These are phyloP conservation scores for Lachnellula occidentalis DNA, from an alignment of 2,329 filamentous ascomycete species.

Conservation along the genomic window DNA sequence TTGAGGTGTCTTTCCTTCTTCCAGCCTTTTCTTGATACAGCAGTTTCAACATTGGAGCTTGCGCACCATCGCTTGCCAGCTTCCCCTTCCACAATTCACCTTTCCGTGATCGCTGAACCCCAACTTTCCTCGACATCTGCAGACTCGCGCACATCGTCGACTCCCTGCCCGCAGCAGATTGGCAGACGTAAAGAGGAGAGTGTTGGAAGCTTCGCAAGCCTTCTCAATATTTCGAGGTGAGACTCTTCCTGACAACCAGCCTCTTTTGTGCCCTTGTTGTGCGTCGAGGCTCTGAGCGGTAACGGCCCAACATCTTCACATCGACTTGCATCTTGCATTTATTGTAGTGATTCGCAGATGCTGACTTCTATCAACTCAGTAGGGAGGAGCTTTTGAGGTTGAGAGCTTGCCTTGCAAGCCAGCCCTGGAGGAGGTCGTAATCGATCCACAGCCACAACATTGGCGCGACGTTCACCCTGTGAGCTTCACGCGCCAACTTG, in stretches of 20 bases:
- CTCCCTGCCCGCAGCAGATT: conserved; percentile 7
- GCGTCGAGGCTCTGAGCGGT: conserved; percentile 22
- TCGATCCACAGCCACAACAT: conserved; percentile 13
- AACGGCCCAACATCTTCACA: conserved; percentile 6
- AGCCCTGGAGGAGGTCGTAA: conserved; percentile 13
- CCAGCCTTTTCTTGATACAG: conserved; percentile 19
- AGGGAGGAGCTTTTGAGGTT: conserved; percentile 17
- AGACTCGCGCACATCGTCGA: conserved; percentile 11
- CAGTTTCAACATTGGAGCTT: conserved; percentile 20
- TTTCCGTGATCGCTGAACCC: conserved; percentile 5
- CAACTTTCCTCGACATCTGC: conserved; percentile 2
- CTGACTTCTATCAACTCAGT: conserved; percentile 17
- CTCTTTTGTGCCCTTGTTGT: conserved; percentile 21
- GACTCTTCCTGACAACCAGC: conserved; percentile 23
- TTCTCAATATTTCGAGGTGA: conserved; percentile 26
- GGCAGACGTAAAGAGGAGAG: conserved; percentile 11
- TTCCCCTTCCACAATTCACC: conserved; percentile 8
- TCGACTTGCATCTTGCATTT: conserved; percentile 2
- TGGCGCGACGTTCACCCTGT: conserved; percentile 17
- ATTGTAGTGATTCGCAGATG: conserved; percentile 13
- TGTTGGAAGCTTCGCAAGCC: conserved; percentile 10
- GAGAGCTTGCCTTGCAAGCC: conserved; percentile 18
- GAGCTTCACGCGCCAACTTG: conserved; percentile 9
- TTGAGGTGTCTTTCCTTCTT: conserved; percentile 23
- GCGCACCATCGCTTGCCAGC: conserved; percentile 22